phyloP scores from a whole-genome alignment of 2,329 filamentous ascomycete genomes.

The Zarea fungicola region DNA sequence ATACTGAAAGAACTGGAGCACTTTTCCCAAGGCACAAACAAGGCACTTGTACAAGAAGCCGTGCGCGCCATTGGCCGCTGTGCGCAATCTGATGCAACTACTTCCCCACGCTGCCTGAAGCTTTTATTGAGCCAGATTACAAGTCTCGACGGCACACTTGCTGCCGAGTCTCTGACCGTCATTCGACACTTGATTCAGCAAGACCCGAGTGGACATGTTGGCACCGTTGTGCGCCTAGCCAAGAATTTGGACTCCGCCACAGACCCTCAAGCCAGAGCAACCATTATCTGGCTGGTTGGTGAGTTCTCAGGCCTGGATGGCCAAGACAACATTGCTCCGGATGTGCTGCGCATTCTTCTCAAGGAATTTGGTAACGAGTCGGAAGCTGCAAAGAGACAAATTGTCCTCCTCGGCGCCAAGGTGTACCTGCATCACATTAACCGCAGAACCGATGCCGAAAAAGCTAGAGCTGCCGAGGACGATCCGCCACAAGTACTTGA shows the following conservation, averaged over 20 bases:
- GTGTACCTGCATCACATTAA: constrained; percentile 89
- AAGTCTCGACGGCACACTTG: constrained; percentile 78
- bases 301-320: constrained; percentile 80
- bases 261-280: constrained; percentile 82
- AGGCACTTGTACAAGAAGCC: constrained; percentile 76
- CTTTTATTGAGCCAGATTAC: constrained; percentile 84
- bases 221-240: constrained; percentile 82
- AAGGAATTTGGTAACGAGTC: constrained; percentile 81
- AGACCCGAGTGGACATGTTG: constrained; percentile 71
- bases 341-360: constrained; percentile 82
- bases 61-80: constrained; percentile 92
- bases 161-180: constrained; percentile 89
- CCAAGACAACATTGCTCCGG: constrained; percentile 85
- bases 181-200: constrained; percentile 95
- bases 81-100: constrained; percentile 68
- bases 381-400: constrained; percentile 83
- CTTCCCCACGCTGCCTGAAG: constrained; percentile 72
- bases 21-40: constrained; percentile 71
- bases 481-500: constrained; percentile 27
- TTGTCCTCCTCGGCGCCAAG: constrained; percentile 89
- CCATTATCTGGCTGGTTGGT: constrained; percentile 95
- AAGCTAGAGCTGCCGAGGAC: constrained; percentile 30
- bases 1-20: constrained; percentile 92
- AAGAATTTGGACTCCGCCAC: constrained; percentile 87
- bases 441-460: constrained; percentile 44